Conservation (phyloP, 768 basidiomycete genomes). For the Hypholoma fasciculare region DNA sequence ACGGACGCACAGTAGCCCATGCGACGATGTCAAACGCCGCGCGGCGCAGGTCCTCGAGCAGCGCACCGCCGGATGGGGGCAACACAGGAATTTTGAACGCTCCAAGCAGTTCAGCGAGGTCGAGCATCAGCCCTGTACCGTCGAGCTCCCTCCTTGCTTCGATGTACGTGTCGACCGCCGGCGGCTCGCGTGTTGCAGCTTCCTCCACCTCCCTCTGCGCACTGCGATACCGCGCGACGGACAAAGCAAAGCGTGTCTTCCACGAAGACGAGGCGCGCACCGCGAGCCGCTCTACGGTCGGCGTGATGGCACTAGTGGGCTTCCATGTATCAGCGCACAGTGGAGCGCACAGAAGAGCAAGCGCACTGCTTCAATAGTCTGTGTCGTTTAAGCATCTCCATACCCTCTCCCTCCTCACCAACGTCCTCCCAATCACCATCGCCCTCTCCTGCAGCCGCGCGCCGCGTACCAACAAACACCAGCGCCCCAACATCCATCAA, state of each 20-base stretch:
- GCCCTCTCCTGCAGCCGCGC: slow-evolving; percentile 5
- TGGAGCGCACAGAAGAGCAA: slow-evolving; percentile 10
- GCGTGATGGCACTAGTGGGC: background rate
- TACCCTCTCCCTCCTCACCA: background rate
- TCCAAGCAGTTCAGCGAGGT: slow-evolving; percentile 52
- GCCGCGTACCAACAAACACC: slow-evolving; percentile 35
- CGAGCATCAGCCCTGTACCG: slow-evolving; percentile 49
- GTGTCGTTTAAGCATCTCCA: slow-evolving; percentile 25
- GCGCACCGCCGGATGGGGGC: slow-evolving; percentile 11
- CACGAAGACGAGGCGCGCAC: background rate
- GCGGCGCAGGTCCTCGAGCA: slow-evolving; percentile 29
- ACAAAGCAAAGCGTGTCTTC: background rate
- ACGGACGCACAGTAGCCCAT: slow-evolving; percentile 47
- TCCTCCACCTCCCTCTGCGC: background rate
- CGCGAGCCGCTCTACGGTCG: background rate
- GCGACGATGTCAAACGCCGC: slow-evolving; percentile 50
- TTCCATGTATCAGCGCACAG: slow-evolving; percentile 3
- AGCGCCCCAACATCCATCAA: slow-evolving; percentile 49
- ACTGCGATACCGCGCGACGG: background rate
- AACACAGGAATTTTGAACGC: slow-evolving; percentile 38
- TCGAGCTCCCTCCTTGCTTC: slow-evolving; percentile 43
- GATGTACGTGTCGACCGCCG: slow-evolving; percentile 47
- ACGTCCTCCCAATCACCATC: background rate
- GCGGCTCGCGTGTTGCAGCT: slow-evolving; percentile 17
- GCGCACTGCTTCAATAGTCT: slow-evolving; percentile 35